Conservation (phyloP, 257 asterid genomes). For the Thymus quinquecostatus region DNA sequence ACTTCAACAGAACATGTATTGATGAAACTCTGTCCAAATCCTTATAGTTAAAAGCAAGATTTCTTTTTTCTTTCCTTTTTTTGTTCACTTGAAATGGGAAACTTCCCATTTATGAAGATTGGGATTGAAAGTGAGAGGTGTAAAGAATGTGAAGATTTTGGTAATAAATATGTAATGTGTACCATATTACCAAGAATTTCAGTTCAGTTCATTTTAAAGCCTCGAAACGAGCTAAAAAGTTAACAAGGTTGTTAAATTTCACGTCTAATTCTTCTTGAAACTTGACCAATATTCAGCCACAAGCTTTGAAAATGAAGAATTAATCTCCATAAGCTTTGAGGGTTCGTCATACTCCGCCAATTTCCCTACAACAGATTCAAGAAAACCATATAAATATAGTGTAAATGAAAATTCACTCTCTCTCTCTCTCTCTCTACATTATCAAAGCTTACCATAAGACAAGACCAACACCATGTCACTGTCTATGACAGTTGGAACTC, state of each 20-base stretch:
- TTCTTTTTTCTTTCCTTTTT: not conserved
- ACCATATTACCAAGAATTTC: not conserved
- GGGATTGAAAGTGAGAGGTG: slow-evolving; percentile 27
- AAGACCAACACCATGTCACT: slow-evolving; percentile 83
- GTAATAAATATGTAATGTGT: slow-evolving; percentile 14
- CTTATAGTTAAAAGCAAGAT: slow-evolving; percentile 23
- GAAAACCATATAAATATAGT: not conserved
- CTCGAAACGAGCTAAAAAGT: too few species aligned
- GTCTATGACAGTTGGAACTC: slow-evolving; percentile 87
- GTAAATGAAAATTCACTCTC: not conserved
- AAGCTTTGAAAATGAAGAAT: slow-evolving; percentile 71
- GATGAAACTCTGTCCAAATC: slow-evolving; percentile 22
- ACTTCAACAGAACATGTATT: not conserved
- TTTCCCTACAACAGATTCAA: slow-evolving; percentile 49
- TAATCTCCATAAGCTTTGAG: slow-evolving; percentile 61
- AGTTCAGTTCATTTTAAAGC: not conserved
- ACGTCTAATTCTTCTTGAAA: slow-evolving; percentile 40
- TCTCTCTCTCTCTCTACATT: too few species aligned
- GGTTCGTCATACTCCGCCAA: slow-evolving; percentile 62
- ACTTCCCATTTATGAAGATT: slow-evolving; percentile 17
- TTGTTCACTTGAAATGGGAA: not conserved
- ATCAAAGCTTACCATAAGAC: slow-evolving; percentile 53
- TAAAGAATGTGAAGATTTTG: slow-evolving; percentile 32
- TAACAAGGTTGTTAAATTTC: too few species aligned
- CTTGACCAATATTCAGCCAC: slow-evolving; percentile 87